Evolutionary conservation across 331 rosid genomes (phyloP).

Genomic region (Malus hybrid): DNA sequence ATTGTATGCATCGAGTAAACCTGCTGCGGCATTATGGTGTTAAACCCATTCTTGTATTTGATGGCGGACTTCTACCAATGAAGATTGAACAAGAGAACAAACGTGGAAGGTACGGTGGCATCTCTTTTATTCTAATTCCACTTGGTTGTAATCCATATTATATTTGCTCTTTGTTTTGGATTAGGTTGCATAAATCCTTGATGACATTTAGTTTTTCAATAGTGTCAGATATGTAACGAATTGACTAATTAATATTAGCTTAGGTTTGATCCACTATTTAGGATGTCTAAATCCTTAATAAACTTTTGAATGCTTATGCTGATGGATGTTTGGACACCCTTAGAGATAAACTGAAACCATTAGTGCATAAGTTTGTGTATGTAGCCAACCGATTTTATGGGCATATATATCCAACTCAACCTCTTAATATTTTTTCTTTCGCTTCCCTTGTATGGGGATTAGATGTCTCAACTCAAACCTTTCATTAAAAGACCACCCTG

Average conservation of each 20-base stretch:
- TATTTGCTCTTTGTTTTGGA: neutral
- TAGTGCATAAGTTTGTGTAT: neutral
- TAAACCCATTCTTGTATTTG: slow-evolving; percentile 86
- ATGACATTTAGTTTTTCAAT: neutral
- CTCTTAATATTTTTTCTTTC: neutral
- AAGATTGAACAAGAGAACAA: slow-evolving; percentile 87
- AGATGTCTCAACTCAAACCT: neutral
- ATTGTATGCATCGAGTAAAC: slow-evolving; percentile 94
- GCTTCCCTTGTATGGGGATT: neutral
- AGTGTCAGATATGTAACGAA: neutral
- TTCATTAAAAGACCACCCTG: neutral
- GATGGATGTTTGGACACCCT: neutral
- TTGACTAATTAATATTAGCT: neutral
- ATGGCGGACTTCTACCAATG: slow-evolving; percentile 95
- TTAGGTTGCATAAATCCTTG: neutral
- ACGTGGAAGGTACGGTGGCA: slow-evolving; percentile 61
- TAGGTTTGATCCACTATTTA: neutral
- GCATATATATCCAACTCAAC: neutral
- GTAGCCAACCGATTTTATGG: neutral
- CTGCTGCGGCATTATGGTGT: slow-evolving; percentile 67
- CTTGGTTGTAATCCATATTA: neutral
- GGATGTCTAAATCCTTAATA: neutral
- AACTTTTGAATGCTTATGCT: neutral
- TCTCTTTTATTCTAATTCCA: neutral
- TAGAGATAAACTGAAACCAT: neutral